These are phyloP conservation scores for Pythium diclinum DNA, from an alignment of 352 stramenopile genomes.

Conservation along the genomic window DNA sequence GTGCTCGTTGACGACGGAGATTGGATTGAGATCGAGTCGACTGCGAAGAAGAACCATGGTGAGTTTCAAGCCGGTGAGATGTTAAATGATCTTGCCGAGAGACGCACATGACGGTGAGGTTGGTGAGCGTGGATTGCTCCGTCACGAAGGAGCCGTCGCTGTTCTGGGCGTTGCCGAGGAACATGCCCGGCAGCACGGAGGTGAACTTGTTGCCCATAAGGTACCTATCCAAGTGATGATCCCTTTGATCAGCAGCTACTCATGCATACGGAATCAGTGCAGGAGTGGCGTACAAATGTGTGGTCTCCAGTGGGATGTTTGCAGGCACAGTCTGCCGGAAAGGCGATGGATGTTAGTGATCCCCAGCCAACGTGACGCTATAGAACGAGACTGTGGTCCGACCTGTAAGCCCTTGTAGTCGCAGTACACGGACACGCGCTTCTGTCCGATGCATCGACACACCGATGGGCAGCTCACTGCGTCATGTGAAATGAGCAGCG, in stretches of 20 bases:
- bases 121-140: constrained; percentile 40
- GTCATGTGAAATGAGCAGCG: neutral
- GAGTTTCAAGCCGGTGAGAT: too few relatives aligned
- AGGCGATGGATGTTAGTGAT: neutral
- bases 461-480: constrained; percentile 35
- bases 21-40: constrained; percentile 69
- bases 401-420: constrained; percentile 69
- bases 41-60: constrained; percentile 24
- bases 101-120: constrained; percentile 72
- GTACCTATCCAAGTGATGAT: constrained; percentile 30
- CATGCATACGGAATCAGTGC: too few relatives aligned
- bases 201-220: constrained; percentile 72
- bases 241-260: too few relatives aligned
- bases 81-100: too few relatives aligned
- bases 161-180: constrained; percentile 56
- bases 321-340: constrained; percentile 11
- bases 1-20: constrained; percentile 73
- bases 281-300: constrained; percentile 45
- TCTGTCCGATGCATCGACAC: constrained; percentile 65
- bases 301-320: constrained; percentile 68
- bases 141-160: constrained; percentile 46
- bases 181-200: constrained; percentile 61
- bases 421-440: constrained; percentile 69
- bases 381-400: neutral
- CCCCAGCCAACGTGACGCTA: too few relatives aligned